A percentile compares a stretch with the other conserved stretches of the same genome.
Evolutionary conservation across 805 yeast genomes (phyloP).

Genomic region (Kregervanrija fluxuum): DNA sequence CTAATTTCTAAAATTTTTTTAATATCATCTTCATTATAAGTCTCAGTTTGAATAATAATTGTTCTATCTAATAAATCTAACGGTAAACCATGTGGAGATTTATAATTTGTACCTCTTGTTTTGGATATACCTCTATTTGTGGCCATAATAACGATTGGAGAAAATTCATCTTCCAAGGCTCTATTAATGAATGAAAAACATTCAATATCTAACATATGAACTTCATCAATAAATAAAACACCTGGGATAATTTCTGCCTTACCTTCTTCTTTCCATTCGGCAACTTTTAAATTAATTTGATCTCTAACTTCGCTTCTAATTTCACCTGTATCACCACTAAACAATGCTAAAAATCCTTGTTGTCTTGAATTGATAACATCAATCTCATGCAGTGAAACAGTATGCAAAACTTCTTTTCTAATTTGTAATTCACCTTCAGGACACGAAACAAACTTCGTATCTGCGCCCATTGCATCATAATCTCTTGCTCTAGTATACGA

Average conservation of each 20-base stretch:
- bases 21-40: slow-evolving; percentile 81
- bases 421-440: slow-evolving; percentile 99
- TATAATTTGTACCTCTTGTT: slow-evolving; percentile 84
- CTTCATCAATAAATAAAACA: slow-evolving; percentile 95
- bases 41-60: slow-evolving; percentile 84
- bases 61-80: slow-evolving; percentile 89
- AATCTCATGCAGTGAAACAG: slow-evolving; percentile 91
- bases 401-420: slow-evolving; percentile 96
- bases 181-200: slow-evolving; percentile 92
- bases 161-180: slow-evolving; percentile 85
- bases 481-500: slow-evolving; percentile 99
- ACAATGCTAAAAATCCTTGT: slow-evolving; percentile 47
- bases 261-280: slow-evolving; percentile 95
- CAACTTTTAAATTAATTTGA: slow-evolving; percentile 55
- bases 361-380: slow-evolving; percentile 97
- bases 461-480: slow-evolving; percentile 97
- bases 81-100: slow-evolving; percentile 95
- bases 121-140: slow-evolving; percentile 92
- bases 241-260: slow-evolving; percentile 98
- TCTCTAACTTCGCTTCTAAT: slow-evolving; percentile 83
- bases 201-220: slow-evolving; percentile 96
- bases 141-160: slow-evolving; percentile 93
- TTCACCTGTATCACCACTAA: slow-evolving; percentile 88
- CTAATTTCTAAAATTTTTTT: slow-evolving; percentile 76
- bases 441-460: slow-evolving; percentile 76